Conservation (phyloP, 768 basidiomycete genomes). For the Agrocybe pediades region DNA sequence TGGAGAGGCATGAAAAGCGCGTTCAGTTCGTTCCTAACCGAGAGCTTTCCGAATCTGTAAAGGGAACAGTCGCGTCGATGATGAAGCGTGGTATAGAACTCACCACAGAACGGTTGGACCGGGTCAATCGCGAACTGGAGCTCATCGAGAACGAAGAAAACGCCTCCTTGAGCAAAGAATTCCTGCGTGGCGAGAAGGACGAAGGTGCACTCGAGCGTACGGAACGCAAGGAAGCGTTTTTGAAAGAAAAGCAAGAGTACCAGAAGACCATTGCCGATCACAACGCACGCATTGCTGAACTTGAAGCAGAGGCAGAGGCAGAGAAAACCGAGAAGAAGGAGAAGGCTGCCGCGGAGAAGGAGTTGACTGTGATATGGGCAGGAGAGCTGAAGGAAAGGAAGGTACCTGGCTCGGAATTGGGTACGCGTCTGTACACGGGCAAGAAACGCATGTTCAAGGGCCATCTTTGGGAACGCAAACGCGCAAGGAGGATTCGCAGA, state of each 20-base stretch:
- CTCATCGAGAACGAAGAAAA: too few species aligned
- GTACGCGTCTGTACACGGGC: conserved; percentile 68
- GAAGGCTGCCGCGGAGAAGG: conserved; percentile 23
- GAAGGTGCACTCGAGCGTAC: too few species aligned
- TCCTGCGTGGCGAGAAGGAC: too few species aligned
- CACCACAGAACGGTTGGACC: neutral
- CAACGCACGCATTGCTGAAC: neutral
- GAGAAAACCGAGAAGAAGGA: neutral
- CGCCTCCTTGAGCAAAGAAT: too few species aligned
- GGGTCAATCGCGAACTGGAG: too few species aligned
- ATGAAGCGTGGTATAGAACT: neutral
- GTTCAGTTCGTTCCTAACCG: neutral
- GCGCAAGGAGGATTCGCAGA: conserved; percentile 46
- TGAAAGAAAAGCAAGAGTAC: neutral
- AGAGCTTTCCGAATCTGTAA: neutral
- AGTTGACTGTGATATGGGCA: conserved; percentile 38
- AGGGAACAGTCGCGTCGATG: neutral
- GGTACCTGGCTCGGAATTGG: conserved; percentile 52
- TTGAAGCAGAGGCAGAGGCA: neutral
- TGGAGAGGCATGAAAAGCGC: neutral
- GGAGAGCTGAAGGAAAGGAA: conserved; percentile 46
- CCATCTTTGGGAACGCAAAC: conserved; percentile 80
- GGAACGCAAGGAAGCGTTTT: too few species aligned
- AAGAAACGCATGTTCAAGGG: conserved; percentile 92
- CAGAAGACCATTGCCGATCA: neutral